Evolutionary conservation across 169 alveolate species (phyloP), one percentile per base, ranked within the genome.

Genomic region (Plasmodium berghei): DNA sequence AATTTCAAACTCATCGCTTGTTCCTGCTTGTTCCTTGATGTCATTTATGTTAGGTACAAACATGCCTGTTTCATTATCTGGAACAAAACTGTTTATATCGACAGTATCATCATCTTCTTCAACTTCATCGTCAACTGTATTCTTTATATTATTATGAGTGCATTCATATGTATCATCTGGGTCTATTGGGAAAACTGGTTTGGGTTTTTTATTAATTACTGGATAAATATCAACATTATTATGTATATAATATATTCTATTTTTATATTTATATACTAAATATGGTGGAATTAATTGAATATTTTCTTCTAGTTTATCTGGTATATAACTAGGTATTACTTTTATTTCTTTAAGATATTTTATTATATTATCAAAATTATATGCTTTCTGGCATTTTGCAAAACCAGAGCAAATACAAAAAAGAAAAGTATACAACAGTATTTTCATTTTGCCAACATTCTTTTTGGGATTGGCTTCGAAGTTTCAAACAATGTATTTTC

Each of bases 31-130:
- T 42, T 40, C 59, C 0, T 70, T 2, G 4, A 10, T 46, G 2
- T 5, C 28, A 12, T 77, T 45, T 2, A 77, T 12, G 24, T 67
- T 77, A 4, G 89, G 77, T 2, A 77, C 14, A 20, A 22, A 12
- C 34, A 77, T 77, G 2, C 89, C 89, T 12, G 89, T 77, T 28
- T 77, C 89, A 63, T 77, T 75, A 40, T 77, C 77, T 20, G 63
- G 8, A 4, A 61, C 59, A 42, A 74, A 16, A 0, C 26, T 14
- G 34, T 20, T 59, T 42, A 22, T 24, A 22, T 20, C 40, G 3
- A 5, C 28, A 59, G 14, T 73, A 49, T 5, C 34, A 42, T 62
- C 73, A 3, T 40, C 26, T 10, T 59, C 63, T 12, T 12, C 22
- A 20, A 1, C 22, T 52, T 5, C 28, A 14, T 49, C 64, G 20